Conservation (phyloP, 208 protist genomes). For the Acanthamoeba rhysodes region DNA sequence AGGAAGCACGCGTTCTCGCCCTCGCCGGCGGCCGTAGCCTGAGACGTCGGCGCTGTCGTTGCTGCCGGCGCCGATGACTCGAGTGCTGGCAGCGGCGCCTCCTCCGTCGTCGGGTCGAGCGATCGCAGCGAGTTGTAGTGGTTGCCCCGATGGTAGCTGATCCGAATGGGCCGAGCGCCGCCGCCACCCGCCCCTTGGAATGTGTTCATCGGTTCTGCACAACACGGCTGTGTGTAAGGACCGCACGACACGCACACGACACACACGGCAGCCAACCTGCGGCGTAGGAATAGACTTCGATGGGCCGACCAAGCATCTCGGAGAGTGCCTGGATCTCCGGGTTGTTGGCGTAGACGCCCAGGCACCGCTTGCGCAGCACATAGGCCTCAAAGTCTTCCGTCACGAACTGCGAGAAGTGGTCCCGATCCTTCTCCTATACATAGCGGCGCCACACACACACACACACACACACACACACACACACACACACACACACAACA, state of each 20-base stretch:
- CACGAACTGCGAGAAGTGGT: conserved; percentile 81
- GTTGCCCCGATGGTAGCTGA: conserved; percentile 82
- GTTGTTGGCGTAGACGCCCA: conserved; percentile 80
- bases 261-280: neutral
- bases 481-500: too few relatives aligned
- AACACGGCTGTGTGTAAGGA: neutral
- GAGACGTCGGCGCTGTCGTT: neutral
- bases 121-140: conserved; percentile 40
- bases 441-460: neutral
- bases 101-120: neutral
- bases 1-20: conserved; percentile 11
- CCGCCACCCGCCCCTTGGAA: conserved; percentile 76
- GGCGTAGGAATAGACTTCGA: conserved; percentile 82
- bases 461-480: conserved; percentile 27
- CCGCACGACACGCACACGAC: neutral
- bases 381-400: conserved; percentile 78
- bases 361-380: conserved; percentile 73
- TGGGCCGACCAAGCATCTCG: conserved; percentile 85
- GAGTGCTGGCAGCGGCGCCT: neutral
- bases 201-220: conserved; percentile 85
- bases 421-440: conserved; percentile 44
- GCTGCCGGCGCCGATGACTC: neutral
- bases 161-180: conserved; percentile 77
- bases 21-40: neutral
- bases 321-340: conserved; percentile 86